These are phyloP conservation scores for Aspergillus pseudoglaucus DNA, from an alignment of 2,329 filamentous ascomycete species.

Conservation along the genomic window DNA sequence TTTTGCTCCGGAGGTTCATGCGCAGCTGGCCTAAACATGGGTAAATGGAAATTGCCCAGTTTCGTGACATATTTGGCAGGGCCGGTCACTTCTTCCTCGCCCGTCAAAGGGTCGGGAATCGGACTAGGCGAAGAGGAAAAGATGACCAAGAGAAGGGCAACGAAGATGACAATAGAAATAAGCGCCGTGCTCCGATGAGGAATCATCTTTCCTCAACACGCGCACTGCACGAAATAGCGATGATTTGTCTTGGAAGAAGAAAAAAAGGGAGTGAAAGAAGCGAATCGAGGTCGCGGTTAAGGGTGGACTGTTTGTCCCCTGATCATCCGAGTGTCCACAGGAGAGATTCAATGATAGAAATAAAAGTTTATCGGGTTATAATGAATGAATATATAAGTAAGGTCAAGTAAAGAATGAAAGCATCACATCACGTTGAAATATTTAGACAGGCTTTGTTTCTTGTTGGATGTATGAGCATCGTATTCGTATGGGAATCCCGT, in stretches of 20 bases:
- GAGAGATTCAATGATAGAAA: no score
- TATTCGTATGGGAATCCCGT: no score
- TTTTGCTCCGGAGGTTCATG: slow-evolving; percentile 68
- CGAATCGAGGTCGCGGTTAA: not conserved
- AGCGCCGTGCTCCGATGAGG: slow-evolving; percentile 36
- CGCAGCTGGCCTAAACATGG: slow-evolving; percentile 63
- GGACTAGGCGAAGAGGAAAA: slow-evolving; percentile 36
- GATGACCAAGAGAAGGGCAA: slow-evolving; percentile 38
- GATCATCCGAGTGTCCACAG: not conserved
- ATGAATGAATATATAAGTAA: no score
- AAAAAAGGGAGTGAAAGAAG: not conserved
- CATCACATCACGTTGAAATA: no score
- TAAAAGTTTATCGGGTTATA: not conserved
- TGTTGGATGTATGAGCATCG: no score
- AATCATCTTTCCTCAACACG: slow-evolving; percentile 26
- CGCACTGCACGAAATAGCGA: not conserved
- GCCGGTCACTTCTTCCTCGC: slow-evolving; percentile 16
- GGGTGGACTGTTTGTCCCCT: not conserved
- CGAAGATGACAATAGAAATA: slow-evolving; percentile 37
- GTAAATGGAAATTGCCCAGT: slow-evolving; percentile 47
- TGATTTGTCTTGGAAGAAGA: not conserved
- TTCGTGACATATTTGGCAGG: slow-evolving; percentile 30
- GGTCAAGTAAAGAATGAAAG: no score
- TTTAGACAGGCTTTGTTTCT: no score
- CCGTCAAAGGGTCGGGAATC: slow-evolving; percentile 14